Evolutionary conservation across 306 rosid species (phyloP).

Genomic region (Arachis hypogaea): DNA sequence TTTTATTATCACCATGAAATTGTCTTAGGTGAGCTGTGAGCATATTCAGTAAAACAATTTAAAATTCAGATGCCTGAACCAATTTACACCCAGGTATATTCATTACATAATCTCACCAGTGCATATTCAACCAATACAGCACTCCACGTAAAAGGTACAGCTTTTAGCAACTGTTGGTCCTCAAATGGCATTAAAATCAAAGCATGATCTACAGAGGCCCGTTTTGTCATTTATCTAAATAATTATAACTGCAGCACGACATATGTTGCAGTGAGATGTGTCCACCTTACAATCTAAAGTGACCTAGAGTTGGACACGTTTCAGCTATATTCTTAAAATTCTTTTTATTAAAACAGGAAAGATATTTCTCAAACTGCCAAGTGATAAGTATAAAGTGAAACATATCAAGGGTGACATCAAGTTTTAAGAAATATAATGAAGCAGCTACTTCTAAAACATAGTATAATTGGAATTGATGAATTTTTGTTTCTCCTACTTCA

Average conservation of each 20-base stretch:
- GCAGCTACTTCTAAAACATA: slow-evolving; percentile 9
- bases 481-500: slow-evolving; percentile 17
- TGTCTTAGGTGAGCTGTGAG: background rate
- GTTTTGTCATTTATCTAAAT: slow-evolving; percentile 8
- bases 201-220: background rate
- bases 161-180: slow-evolving; percentile 27
- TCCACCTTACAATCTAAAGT: slow-evolving; percentile 13
- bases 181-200: slow-evolving; percentile 6
- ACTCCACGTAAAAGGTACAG: slow-evolving; percentile 19
- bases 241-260: slow-evolving; percentile 18
- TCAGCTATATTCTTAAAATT: background rate
- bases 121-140: background rate
- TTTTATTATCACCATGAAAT: slow-evolving; percentile 6
- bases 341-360: background rate
- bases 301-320: slow-evolving; percentile 8
- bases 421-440: background rate
- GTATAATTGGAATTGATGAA: background rate
- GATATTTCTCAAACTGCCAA: background rate
- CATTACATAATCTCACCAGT: slow-evolving; percentile 1
- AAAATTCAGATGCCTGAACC: slow-evolving; percentile 18
- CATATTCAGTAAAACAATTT: slow-evolving; percentile 13
- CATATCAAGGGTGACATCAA: background rate
- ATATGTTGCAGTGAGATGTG: background rate
- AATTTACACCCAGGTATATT: slow-evolving; percentile 5
- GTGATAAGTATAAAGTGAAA: background rate